Evolutionary conservation across 1,284 basidiomycete species (phyloP).

Genomic region (Pisolithus thermaeus): DNA sequence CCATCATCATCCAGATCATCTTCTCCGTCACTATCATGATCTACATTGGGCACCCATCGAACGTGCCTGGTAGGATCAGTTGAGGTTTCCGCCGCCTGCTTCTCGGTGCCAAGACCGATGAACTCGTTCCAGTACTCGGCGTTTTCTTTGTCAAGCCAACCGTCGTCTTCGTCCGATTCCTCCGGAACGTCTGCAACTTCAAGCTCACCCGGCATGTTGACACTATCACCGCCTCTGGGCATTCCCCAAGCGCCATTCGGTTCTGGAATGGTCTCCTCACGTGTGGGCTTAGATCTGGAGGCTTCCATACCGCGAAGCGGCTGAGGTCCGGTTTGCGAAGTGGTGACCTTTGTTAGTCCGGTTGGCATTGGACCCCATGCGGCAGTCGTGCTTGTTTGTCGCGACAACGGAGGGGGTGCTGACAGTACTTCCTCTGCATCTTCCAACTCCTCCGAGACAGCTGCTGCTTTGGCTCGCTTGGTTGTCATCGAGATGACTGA

Average conservation of each 20-base stretch:
- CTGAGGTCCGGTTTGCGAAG: slow-evolving; percentile 4
- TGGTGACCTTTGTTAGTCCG: slow-evolving; percentile 12
- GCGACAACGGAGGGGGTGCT: slow-evolving; percentile 1
- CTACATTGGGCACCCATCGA: slow-evolving; percentile 29
- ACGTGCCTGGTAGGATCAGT: slow-evolving; percentile 24
- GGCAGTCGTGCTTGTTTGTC: slow-evolving; percentile 16
- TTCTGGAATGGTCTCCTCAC: slow-evolving; percentile 12
- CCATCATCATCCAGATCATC: slow-evolving; percentile 13
- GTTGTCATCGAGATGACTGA: slow-evolving; percentile 5
- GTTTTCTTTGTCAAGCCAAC: slow-evolving; percentile 23
- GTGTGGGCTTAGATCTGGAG: slow-evolving; percentile 9
- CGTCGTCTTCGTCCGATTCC: slow-evolving; percentile 16
- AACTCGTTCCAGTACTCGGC: slow-evolving; percentile 23
- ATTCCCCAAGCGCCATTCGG: slow-evolving; percentile 8
- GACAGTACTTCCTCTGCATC: slow-evolving; percentile 10
- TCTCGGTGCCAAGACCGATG: slow-evolving; percentile 16
- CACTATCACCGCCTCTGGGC: not conserved
- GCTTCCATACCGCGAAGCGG: slow-evolving; percentile 6
- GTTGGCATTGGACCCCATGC: slow-evolving; percentile 10
- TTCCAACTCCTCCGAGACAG: slow-evolving; percentile 16
- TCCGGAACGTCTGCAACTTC: not conserved
- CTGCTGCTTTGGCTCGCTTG: slow-evolving; percentile 14
- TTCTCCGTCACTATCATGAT: slow-evolving; percentile 20
- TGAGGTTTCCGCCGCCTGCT: slow-evolving; percentile 7
- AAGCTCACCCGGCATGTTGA: slow-evolving; percentile 9